Percentiles rank a stretch among this genome's conserved stretches.
Evolutionary conservation across 495 filamentous ascomycete species (phyloP).

Genomic region (Lindgomyces ingoldianus): DNA sequence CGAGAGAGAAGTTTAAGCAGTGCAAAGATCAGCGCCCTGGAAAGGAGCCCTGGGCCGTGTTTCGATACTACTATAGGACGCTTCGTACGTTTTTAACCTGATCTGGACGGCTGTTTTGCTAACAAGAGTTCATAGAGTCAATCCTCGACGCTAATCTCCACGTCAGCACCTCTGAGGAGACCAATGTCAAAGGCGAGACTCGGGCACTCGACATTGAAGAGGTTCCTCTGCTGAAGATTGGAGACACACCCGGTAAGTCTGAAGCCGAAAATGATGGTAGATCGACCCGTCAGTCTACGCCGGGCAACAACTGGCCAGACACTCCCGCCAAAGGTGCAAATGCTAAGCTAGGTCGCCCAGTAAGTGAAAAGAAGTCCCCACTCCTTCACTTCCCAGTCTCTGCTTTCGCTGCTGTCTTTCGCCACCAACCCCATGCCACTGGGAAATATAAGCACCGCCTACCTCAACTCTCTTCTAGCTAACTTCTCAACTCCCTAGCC

Average conservation of each 20-base stretch:
- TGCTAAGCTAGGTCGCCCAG: too few relatives aligned
- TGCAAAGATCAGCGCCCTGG: slow-evolving; percentile 21
- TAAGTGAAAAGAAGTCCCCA: too few relatives aligned
- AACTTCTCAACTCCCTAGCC: too few relatives aligned
- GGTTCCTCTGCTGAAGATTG: not conserved
- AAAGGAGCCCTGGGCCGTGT: slow-evolving; percentile 21
- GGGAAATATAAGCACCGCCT: too few relatives aligned
- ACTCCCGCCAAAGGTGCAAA: too few relatives aligned
- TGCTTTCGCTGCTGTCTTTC: too few relatives aligned
- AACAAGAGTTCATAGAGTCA: slow-evolving; percentile 1
- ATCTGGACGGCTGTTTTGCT: not conserved
- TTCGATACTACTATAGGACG: slow-evolving; percentile 30
- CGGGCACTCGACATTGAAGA: not conserved
- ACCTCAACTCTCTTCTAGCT: too few relatives aligned
- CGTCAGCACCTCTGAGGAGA: not conserved
- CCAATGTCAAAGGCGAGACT: not conserved
- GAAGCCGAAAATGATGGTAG: not conserved
- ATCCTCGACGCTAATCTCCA: not conserved
- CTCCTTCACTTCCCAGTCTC: too few relatives aligned
- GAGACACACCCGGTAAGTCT: not conserved
- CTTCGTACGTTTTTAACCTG: not conserved
- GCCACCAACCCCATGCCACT: too few relatives aligned
- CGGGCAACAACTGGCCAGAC: too few relatives aligned
- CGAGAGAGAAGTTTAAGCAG: not conserved
- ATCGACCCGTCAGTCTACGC: too few relatives aligned